Evolutionary conservation across 2,329 filamentous ascomycete genomes (phyloP).

Genomic region (Botrytis squamosa): DNA sequence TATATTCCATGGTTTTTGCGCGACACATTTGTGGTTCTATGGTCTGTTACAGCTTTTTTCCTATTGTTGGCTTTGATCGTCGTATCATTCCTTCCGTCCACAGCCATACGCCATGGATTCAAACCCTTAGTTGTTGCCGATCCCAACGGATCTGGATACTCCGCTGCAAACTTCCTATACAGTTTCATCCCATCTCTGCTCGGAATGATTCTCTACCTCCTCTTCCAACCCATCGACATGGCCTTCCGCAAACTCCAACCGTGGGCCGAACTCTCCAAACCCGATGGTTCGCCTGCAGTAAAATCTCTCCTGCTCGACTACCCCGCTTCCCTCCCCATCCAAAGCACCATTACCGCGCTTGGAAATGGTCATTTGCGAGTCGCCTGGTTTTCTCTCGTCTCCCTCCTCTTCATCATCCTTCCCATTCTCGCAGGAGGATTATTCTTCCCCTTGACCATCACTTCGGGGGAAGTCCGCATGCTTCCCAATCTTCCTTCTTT

Average conservation of each 20-base stretch:
- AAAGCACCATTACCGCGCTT: conserved; percentile 56
- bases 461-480: conserved; percentile 56
- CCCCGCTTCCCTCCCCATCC: conserved; percentile 59
- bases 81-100: conserved; percentile 73
- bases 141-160: conserved; percentile 67
- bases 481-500: conserved; percentile 72
- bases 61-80: conserved; percentile 70
- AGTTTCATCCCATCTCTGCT: conserved; percentile 69
- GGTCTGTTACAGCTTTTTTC: conserved; percentile 57
- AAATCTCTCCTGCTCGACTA: conserved; percentile 70
- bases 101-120: conserved; percentile 68
- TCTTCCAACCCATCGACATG: conserved; percentile 66
- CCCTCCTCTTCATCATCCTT: conserved; percentile 58
- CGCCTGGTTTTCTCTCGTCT: conserved; percentile 59
- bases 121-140: conserved; percentile 62
- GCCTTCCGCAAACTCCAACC: conserved; percentile 65
- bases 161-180: conserved; percentile 84
- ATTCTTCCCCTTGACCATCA: conserved; percentile 69
- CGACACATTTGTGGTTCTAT: conserved; percentile 63
- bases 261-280: conserved; percentile 61
- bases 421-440: conserved; percentile 68
- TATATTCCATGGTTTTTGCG: conserved; percentile 78
- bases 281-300: conserved; percentile 60
- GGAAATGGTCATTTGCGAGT: conserved; percentile 62
- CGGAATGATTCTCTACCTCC: conserved; percentile 64